These are phyloP conservation scores for Delonix regia DNA, from an alignment of 306 rosid species.

Conservation along the genomic window DNA sequence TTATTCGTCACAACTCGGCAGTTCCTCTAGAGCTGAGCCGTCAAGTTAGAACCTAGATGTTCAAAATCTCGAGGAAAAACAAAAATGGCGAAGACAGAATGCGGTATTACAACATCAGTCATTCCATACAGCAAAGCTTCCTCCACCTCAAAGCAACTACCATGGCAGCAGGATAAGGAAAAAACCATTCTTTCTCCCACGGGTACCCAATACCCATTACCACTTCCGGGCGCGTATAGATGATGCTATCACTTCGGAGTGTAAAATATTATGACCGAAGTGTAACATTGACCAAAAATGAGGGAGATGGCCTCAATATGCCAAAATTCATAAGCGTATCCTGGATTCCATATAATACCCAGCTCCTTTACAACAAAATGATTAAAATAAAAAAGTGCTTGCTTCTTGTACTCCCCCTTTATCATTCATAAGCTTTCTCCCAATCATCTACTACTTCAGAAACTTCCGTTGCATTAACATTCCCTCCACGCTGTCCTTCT, in stretches of 20 bases:
- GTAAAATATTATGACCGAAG: neutral
- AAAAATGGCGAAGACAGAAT: no score
- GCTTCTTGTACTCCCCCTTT: neutral
- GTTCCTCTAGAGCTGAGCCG: neutral
- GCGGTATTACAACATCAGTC: no score
- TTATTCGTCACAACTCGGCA: no score
- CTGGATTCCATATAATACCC: conserved; percentile 9
- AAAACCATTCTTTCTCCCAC: neutral
- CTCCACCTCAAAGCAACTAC: neutral
- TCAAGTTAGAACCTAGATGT: neutral
- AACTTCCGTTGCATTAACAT: conserved; percentile 36
- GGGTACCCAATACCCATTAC: neutral
- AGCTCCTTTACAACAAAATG: conserved; percentile 22
- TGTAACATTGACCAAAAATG: neutral
- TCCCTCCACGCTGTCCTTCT: conserved; percentile 39
- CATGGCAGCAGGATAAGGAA: neutral
- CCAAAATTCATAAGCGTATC: conserved; percentile 41
- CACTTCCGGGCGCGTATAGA: neutral
- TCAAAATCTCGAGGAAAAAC: neutral
- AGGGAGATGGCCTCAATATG: conserved; percentile 14
- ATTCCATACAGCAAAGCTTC: neutral
- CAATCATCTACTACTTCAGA: conserved; percentile 86
- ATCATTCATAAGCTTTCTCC: conserved; percentile 79
- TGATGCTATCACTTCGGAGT: conserved; percentile 8
- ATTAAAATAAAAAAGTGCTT: neutral